Evolutionary conservation across 2,329 filamentous ascomycete species (phyloP).

Genomic region (Xylaria sp.): DNA sequence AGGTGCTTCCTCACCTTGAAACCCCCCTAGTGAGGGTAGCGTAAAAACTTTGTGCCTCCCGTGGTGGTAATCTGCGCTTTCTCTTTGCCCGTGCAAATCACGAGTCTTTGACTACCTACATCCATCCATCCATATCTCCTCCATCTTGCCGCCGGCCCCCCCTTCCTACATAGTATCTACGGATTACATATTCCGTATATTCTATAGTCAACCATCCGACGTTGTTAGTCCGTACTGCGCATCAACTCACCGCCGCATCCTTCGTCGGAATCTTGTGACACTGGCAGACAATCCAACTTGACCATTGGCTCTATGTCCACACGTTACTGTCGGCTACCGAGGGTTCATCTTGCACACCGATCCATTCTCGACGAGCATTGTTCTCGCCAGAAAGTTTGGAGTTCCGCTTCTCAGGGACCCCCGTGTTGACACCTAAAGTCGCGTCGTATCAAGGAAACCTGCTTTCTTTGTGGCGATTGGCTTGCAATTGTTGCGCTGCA

Average conservation of each 20-base stretch:
- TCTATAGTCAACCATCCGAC: background rate
- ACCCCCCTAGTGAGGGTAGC: background rate
- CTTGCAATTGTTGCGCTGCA: conserved; percentile 23
- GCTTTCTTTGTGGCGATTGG: conserved; percentile 11
- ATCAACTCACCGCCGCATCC: background rate
- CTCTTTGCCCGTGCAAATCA: background rate
- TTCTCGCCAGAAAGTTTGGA: background rate
- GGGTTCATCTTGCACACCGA: too few species aligned
- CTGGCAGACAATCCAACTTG: background rate
- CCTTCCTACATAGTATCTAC: background rate
- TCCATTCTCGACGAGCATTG: background rate
- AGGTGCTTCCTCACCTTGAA: too few species aligned
- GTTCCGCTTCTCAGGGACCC: background rate
- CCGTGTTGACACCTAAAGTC: background rate
- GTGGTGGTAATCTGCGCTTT: background rate
- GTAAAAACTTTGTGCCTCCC: background rate
- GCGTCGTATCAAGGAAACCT: background rate
- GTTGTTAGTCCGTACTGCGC: background rate
- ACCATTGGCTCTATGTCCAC: background rate
- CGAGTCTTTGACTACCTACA: conserved; percentile 4
- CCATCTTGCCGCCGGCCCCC: background rate
- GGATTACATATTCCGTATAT: background rate
- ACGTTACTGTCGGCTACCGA: background rate
- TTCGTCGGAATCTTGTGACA: background rate
- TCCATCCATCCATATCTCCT: background rate